Evolutionary conservation across 148 eudicot species (phyloP), one percentile per base, ranked within the genome.

Genomic region (Silene uniflora): DNA sequence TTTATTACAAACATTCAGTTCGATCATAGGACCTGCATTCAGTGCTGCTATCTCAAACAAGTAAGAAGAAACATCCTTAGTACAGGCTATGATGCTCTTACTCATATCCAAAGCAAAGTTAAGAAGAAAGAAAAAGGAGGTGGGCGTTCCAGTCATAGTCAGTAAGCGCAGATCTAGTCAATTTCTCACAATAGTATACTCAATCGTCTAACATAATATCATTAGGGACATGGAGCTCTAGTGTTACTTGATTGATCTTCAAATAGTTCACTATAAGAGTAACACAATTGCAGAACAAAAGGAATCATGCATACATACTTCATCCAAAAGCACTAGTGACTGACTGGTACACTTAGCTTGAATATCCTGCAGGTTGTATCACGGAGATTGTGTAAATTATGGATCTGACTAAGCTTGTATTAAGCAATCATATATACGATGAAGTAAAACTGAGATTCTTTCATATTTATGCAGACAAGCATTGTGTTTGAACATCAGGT

Each of bases 281-380:
- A 29, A 29, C 4, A 29, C 4, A 29, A 29, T 29, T 1, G 32
- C 32, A 35, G 5, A 1, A 35, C 2, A 4, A 4, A 35, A 35
- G 39, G 39, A 35, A 35, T 35, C 39, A 55, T 0, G 54, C 66
- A 17, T 27, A 83, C 93, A 81, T 91, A 95, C 98, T 79, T 92
- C 98, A 84, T 92, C 98, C 73, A 92, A 78, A 56, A 95, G 92
- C 86, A 95, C 98, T 78, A 95, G 77, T 27, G 98, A 90, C 76
- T 73, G 86, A 74, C 82, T 84, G 75, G 93, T 90, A 60, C 97
- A 90, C 69, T 84, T 82, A 64, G 89, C 81, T 81, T 75, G 87
- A 80, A 95, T 92, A 74, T 87, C 94, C 98, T 95, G 94, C 79
- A 77, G 76, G 76, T 65, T 77, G 32, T 64, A 59, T 71, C 54